Evolutionary conservation across 225 moss, liverwort and hornwort genomes (phyloP).

Genomic region (Lunularia cruciata): DNA sequence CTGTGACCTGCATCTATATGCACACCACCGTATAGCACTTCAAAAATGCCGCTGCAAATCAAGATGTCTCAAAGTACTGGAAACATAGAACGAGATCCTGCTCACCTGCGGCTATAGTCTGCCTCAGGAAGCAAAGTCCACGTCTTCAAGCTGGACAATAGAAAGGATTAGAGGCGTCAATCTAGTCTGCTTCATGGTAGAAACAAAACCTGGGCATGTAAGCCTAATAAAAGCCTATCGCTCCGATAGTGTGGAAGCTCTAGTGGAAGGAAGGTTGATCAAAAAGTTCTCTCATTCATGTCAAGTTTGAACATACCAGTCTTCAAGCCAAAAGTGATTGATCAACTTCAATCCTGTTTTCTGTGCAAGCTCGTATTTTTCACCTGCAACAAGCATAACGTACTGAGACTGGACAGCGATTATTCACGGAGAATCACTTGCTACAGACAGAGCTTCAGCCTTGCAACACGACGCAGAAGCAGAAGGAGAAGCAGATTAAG

Average conservation of each 20-base stretch:
- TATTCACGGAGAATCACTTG: not conserved
- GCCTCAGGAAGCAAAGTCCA: constrained; percentile 46
- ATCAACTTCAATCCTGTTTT: constrained; percentile 34
- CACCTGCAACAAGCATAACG: constrained; percentile 27
- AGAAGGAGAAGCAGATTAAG: no score
- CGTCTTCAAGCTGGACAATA: constrained; percentile 33
- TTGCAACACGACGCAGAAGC: no score
- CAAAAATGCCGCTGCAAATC: no score
- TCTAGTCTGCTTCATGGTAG: not conserved
- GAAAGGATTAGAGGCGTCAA: not conserved
- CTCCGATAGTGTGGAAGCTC: not conserved
- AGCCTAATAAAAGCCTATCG: not conserved
- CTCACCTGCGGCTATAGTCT: constrained; percentile 40
- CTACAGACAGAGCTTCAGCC: not conserved
- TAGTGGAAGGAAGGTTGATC: no score
- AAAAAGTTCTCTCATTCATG: not conserved
- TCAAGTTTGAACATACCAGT: constrained; percentile 33
- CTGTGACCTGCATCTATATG: no score
- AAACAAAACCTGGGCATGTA: not conserved
- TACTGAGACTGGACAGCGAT: not conserved
- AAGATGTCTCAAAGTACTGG: no score
- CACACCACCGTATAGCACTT: no score
- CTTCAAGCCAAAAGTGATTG: constrained; percentile 55
- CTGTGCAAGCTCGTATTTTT: constrained; percentile 53
- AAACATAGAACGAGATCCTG: no score